Evolutionary conservation across 768 basidiomycete species (phyloP).

Genomic region (Agrocybe pediades): DNA sequence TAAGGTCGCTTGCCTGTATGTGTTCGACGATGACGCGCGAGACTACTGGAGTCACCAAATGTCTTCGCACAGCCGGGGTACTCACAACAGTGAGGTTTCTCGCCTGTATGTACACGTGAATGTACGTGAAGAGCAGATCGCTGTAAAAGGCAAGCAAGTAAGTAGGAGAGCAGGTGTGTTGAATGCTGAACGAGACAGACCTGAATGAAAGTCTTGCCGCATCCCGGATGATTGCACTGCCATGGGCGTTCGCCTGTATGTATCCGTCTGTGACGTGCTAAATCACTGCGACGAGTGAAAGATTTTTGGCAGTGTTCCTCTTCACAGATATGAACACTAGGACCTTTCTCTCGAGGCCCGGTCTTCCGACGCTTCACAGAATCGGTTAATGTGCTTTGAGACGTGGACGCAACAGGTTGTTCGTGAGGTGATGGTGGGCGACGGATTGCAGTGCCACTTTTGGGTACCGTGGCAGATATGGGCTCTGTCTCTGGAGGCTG

Average conservation of each 20-base stretch:
- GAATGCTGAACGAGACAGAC: slow-evolving; percentile 37
- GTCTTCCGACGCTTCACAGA: slow-evolving; percentile 39
- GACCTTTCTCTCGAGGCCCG: slow-evolving; percentile 46
- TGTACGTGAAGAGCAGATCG: slow-evolving; percentile 91
- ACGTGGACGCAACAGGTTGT: slow-evolving; percentile 56
- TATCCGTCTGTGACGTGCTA: slow-evolving; percentile 84
- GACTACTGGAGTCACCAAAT: slow-evolving; percentile 89
- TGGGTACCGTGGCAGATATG: slow-evolving; percentile 25
- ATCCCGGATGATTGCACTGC: slow-evolving; percentile 67
- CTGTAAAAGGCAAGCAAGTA: slow-evolving; percentile 38
- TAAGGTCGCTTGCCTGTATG: slow-evolving; percentile 88
- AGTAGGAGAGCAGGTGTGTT: slow-evolving; percentile 1
- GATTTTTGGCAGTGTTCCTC: slow-evolving; percentile 76
- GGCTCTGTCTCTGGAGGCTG: slow-evolving; percentile 32
- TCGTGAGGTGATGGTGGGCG: slow-evolving; percentile 16
- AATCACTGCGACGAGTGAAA: slow-evolving; percentile 82
- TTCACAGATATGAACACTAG: slow-evolving; percentile 65
- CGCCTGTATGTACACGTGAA: slow-evolving; percentile 87
- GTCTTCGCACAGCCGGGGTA: slow-evolving; percentile 86
- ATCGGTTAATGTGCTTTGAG: slow-evolving; percentile 32
- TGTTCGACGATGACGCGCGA: slow-evolving; percentile 89
- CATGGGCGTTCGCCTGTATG: slow-evolving; percentile 91
- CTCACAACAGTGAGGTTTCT: slow-evolving; percentile 90
- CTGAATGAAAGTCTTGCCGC: slow-evolving; percentile 93
- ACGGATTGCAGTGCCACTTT: slow-evolving; percentile 39